Evolutionary conservation across 2,329 filamentous ascomycete species (phyloP).

Genomic region (Colletotrichum scovillei): DNA sequence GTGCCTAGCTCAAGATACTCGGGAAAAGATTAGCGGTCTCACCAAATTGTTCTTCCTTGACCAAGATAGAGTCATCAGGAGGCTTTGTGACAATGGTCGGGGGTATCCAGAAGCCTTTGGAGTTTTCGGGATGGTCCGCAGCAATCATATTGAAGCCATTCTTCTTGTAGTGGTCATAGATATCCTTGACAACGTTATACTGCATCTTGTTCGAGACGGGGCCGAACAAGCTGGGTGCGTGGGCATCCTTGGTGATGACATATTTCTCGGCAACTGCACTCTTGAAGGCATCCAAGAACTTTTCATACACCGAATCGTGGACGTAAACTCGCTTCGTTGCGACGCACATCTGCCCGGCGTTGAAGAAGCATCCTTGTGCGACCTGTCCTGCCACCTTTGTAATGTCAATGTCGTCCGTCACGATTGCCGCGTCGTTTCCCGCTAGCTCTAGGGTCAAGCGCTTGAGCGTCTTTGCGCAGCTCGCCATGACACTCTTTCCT

Average conservation of each 20-base stretch:
- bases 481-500: conserved; percentile 60
- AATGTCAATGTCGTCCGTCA: conserved; percentile 64
- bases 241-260: background rate
- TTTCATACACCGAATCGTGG: conserved; percentile 68
- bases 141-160: conserved; percentile 50
- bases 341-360: conserved; percentile 67
- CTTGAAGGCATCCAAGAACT: conserved; percentile 58
- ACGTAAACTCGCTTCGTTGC: conserved; percentile 70
- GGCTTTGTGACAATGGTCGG: conserved; percentile 71
- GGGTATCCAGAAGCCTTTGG: conserved; percentile 64
- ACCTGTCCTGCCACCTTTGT: conserved; percentile 52
- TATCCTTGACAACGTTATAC: conserved; percentile 65
- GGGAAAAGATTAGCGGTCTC: conserved; percentile 26
- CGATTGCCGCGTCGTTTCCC: conserved; percentile 66
- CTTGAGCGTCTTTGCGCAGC: conserved; percentile 63
- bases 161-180: conserved; percentile 48
- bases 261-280: background rate
- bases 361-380: conserved; percentile 61
- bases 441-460: conserved; percentile 64
- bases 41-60: conserved; percentile 61
- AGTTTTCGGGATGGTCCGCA: conserved; percentile 33
- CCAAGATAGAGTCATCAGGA: conserved; percentile 65
- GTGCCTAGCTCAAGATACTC: background rate
- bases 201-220: conserved; percentile 75
- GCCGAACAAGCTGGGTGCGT: conserved; percentile 52